Evolutionary conservation across 2,329 filamentous ascomycete genomes (phyloP), one percentile per base, ranked within the genome.

Genomic region (Fusarium sp.): DNA sequence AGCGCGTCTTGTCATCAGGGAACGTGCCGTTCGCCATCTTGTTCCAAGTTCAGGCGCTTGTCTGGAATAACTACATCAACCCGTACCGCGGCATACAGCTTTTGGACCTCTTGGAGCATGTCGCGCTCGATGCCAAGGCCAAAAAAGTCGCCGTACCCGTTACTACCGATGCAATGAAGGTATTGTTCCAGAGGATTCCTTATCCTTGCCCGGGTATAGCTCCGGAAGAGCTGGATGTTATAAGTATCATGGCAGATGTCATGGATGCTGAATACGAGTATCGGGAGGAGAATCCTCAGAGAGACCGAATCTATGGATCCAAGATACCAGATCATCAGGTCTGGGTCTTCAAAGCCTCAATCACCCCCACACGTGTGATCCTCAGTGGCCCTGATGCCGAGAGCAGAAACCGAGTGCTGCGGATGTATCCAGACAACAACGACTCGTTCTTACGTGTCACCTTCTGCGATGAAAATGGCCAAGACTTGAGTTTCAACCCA

Each of bases 381-480:
- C 81, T 92, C 0, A 81, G 84, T 8, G 90, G 90, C 0, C 91
- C 91, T 0, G 89, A 91, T 52, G 81, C 87, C 1, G 92, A 94
- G 75, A 87, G 87, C 7, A 90, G 89, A 62, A 94, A 94, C 73
- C 85, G 91, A 6, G 88, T 95, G 4, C 81, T 95, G 15, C 87
- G 92, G n/a, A 88, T 88, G 67, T 93, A 90, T 67, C 78, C 84
- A 1, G 73, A 86, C 0, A 83, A 90, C 59, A 85, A 85, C 2
- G 88, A 92, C 47, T 84, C 86, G 70, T 94, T 94, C 70, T 75
- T 93, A 1, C 87, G 93, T 0, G 91, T 95, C 0, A 86, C 89
- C 7, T 94, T 96, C 72, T 85, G 85, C 31, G 93, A 96, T 48
- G 93, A 97, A 75, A 88, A 92, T 73, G 91, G 91, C 0, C 84